Percentiles rank a stretch among this genome's conserved stretches.
Evolutionary conservation across 495 filamentous ascomycete species (phyloP).

Genomic region (Penicillium malachiteum): DNA sequence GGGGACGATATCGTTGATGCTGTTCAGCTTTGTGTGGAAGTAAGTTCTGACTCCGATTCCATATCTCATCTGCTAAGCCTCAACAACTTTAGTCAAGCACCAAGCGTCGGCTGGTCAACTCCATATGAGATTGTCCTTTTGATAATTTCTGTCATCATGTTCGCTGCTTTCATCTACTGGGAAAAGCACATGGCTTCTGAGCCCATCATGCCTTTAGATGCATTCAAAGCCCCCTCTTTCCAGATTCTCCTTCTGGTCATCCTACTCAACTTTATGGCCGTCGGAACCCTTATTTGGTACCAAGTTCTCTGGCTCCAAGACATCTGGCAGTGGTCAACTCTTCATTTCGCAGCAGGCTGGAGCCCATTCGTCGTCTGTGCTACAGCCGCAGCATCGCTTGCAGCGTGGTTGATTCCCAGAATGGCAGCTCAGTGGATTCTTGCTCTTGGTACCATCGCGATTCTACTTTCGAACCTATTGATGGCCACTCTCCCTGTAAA

Average conservation of each 20-base stretch:
- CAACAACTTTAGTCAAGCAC: conserved; percentile 43
- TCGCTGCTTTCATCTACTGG: conserved; percentile 46
- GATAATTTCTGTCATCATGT: conserved; percentile 38
- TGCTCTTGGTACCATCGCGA: conserved; percentile 43
- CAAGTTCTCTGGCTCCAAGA: conserved; percentile 45
- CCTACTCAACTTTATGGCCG: conserved; percentile 52
- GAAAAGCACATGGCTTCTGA: conserved; percentile 39
- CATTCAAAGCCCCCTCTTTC: conserved; percentile 52
- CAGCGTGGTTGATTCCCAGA: conserved; percentile 49
- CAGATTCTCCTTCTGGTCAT: conserved; percentile 46
- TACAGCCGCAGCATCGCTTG: conserved; percentile 37
- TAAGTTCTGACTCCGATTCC: conserved; percentile 22
- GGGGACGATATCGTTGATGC: conserved; percentile 42
- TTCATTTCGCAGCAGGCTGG: conserved; percentile 45
- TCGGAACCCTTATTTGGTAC: conserved; percentile 52
- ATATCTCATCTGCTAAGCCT: not conserved
- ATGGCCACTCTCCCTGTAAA: conserved; percentile 49
- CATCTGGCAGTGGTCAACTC: conserved; percentile 42
- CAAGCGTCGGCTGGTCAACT: conserved; percentile 46
- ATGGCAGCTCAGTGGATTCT: conserved; percentile 52
- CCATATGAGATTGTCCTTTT: conserved; percentile 48
- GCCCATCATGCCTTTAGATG: conserved; percentile 51
- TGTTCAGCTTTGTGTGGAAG: conserved; percentile 59
- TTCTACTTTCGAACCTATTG: conserved; percentile 36
- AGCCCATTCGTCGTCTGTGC: conserved; percentile 44